These are phyloP conservation scores for Penicillium concentricum DNA, from an alignment of 2,329 filamentous ascomycete genomes.

Conservation along the genomic window DNA sequence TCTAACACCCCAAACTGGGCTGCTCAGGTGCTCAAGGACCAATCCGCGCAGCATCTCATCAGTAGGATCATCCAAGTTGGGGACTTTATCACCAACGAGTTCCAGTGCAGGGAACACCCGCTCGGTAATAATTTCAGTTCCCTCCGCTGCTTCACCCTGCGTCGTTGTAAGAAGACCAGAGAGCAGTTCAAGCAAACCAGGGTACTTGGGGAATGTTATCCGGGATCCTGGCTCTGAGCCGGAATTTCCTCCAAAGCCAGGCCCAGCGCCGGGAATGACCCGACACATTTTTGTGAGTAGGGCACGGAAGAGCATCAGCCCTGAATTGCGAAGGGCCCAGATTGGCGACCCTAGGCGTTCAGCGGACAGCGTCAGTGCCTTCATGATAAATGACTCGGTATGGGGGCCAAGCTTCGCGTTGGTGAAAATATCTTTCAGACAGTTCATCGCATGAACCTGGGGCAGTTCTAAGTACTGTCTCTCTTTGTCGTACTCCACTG, in stretches of 20 bases:
- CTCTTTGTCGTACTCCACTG: constrained; percentile 29
- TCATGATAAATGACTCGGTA: constrained; percentile 71
- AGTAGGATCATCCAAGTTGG: constrained; percentile 32
- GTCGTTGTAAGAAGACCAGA: constrained; percentile 35
- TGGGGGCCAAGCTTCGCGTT: constrained; percentile 71
- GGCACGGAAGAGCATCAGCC: constrained; percentile 81
- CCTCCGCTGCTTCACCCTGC: constrained; percentile 20
- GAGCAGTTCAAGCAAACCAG: constrained; percentile 38
- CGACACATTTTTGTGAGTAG: constrained; percentile 67
- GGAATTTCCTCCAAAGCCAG: constrained; percentile 50
- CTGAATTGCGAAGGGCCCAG: constrained; percentile 95
- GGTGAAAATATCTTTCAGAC: constrained; percentile 86
- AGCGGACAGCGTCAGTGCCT: constrained; percentile 75
- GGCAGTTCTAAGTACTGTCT: constrained; percentile 61
- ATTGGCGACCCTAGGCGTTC: constrained; percentile 75
- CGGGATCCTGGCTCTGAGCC: constrained; percentile 44
- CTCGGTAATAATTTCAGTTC: constrained; percentile 40
- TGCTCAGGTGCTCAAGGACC: constrained; percentile 41
- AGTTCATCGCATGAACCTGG: constrained; percentile 94
- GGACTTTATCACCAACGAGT: constrained; percentile 46
- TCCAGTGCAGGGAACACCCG: constrained; percentile 48
- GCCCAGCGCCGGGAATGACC: constrained; percentile 38
- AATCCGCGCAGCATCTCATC: constrained; percentile 33
- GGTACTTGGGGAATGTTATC: constrained; percentile 43
- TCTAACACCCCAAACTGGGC: constrained; percentile 46